Evolutionary conservation across 805 yeast species (phyloP), one percentile per base, ranked within the genome.

Genomic region (Jamesozyma jinghongensis): DNA sequence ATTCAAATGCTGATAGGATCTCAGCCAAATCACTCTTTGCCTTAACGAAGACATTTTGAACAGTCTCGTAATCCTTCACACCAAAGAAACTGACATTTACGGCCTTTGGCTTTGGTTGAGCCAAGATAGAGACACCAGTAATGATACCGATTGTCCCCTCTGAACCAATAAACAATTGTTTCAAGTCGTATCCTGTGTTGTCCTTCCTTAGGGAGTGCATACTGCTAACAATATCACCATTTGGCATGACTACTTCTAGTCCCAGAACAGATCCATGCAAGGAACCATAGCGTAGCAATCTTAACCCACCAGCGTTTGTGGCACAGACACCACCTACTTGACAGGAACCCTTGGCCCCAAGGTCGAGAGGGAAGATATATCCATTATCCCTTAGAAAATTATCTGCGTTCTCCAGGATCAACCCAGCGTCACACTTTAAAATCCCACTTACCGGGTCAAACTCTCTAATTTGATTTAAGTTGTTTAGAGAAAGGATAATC

Each of bases 261-360:
- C 97, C 97, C 36, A 88, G 67, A 0, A 88, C 95, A 18, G 86
- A 68, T 3, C 97, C 97, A 57, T 90, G 97, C 49, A 88, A 72
- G 5, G 95, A 85, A 3, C 97, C 97, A 59, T 86, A 88, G 51
- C 95, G 73, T 46, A 88, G 65, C 38, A 88, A 69, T 56, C 97
- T 70, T 52, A 88, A 71, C 1, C 97, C 97, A 56, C 97, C 97
- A 4, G 97, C 97, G 59, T 90, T 90, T 16, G 96, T 86, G 16
- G 96, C 95, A 34, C 86, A 90, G 40, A 80, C 84, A 49, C 97
- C 97, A 51, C 97, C 97, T 46, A 90, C 80, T 52, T 85, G 95
- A 59, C 97, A 90, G 2, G 96, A 85, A 12, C 97, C 97, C 66
- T 88, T 88, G 30, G 97, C 97, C 43, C 97, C 97, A 46, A 88